Conservation (phyloP, 345 rosid genomes). For the Camelina sativa region DNA sequence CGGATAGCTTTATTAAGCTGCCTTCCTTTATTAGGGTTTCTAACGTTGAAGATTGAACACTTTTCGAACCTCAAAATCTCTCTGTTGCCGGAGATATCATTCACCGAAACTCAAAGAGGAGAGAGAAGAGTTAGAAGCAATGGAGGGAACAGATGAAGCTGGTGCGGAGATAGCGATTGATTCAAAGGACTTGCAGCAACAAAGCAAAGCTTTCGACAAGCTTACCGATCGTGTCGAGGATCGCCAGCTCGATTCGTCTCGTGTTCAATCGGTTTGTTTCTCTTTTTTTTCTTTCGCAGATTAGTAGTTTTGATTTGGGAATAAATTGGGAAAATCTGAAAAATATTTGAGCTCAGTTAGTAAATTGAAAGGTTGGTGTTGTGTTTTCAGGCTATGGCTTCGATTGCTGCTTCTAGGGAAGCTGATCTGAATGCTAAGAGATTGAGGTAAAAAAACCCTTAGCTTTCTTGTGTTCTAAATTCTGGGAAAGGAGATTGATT, state of each 20-base stretch:
- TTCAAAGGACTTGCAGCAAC: conserved; percentile 95
- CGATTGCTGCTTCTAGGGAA: conserved; percentile 82
- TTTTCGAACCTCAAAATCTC: conserved; percentile 11
- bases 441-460: conserved; percentile 56
- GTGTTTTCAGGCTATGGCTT: conserved; percentile 89
- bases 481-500: not conserved
- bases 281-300: not conserved
- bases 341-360: conserved; percentile 18
- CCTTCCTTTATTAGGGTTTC: conserved; percentile 40
- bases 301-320: not conserved
- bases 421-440: conserved; percentile 89
- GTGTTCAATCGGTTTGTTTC: conserved; percentile 74
- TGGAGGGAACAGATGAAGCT: conserved; percentile 80
- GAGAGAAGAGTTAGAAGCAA: conserved; percentile 36
- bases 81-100: conserved; percentile 21
- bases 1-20: conserved; percentile 1
- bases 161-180: conserved; percentile 64
- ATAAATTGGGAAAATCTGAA: not conserved
- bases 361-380: not conserved
- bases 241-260: conserved; percentile 96
- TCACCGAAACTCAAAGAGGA: conserved; percentile 25
- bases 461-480: conserved; percentile 3
- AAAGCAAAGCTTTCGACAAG: conserved; percentile 96
- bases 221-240: conserved; percentile 99
- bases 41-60: conserved; percentile 26